phyloP scores from a whole-genome alignment of 2,329 filamentous ascomycete genomes.

The Fusarium odoratissimum region DNA sequence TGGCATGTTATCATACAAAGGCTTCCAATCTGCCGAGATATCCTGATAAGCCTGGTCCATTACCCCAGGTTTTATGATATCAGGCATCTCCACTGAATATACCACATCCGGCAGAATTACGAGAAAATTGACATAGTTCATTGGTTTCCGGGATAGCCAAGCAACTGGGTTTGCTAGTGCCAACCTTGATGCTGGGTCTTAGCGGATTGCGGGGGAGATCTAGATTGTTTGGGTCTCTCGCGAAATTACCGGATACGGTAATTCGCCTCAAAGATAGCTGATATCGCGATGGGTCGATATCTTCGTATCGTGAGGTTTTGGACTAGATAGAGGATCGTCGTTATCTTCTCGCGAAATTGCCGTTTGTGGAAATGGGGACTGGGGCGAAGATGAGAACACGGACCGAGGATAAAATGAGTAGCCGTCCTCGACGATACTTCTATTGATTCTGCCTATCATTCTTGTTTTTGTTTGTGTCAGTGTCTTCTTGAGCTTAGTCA shows the following conservation, averaged over 20 bases:
- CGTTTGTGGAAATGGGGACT: neutral
- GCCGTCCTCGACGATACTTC: slow-evolving; percentile 7
- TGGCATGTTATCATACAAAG: slow-evolving; percentile 1
- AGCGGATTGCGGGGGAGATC: slow-evolving; percentile 8
- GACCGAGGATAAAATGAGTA: slow-evolving; percentile 27
- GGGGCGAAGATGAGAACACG: neutral
- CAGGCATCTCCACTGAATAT: neutral
- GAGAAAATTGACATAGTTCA: neutral
- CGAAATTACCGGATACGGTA: slow-evolving; percentile 1
- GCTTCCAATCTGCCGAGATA: slow-evolving; percentile 8
- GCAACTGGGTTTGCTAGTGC: neutral
- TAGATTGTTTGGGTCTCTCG: neutral
- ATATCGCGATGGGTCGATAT: neutral
- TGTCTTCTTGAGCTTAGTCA: neutral
- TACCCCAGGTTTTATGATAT: slow-evolving; percentile 16
- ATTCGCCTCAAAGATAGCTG: neutral
- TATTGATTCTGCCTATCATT: neutral
- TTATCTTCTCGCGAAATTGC: neutral
- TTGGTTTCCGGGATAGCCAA: neutral
- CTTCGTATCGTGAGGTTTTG: neutral
- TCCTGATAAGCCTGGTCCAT: slow-evolving; percentile 6
- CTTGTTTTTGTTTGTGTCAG: neutral
- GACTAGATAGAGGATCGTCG: neutral
- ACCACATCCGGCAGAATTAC: neutral
- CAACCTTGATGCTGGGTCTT: neutral